These are phyloP conservation scores for Cystobasidium slooffiae DNA, from an alignment of 1,284 basidiomycete genomes.

Conservation along the genomic window DNA sequence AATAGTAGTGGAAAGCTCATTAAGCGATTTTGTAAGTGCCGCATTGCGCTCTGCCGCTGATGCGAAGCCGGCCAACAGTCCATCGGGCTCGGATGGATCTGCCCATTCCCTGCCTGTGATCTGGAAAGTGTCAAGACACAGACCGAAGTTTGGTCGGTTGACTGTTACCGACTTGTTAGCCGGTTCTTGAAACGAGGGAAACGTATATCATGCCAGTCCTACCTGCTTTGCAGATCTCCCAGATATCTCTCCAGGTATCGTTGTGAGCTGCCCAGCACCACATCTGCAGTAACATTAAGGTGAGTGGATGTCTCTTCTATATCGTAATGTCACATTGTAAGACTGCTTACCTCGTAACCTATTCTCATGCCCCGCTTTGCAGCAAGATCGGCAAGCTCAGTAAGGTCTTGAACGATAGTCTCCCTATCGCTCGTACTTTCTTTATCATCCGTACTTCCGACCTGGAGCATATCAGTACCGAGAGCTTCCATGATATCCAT, in stretches of 20 bases:
- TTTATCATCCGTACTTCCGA: conserved; percentile 33
- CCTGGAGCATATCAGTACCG: conserved; percentile 43
- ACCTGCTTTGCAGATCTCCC: conserved; percentile 47
- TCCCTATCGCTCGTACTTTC: conserved; percentile 36
- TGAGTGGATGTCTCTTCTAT: neutral
- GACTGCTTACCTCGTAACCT: conserved; percentile 42
- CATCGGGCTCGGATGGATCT: conserved; percentile 34
- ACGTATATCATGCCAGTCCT: neutral
- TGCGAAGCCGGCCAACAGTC: conserved; percentile 39
- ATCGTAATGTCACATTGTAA: neutral
- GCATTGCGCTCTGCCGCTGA: conserved; percentile 41
- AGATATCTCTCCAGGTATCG: conserved; percentile 44
- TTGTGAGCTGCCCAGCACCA: conserved; percentile 49
- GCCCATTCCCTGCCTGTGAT: conserved; percentile 47
- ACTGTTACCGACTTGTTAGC: conserved; percentile 8
- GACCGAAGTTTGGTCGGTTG: conserved; percentile 48
- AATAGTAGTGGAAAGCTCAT: conserved; percentile 37
- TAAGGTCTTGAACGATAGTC: conserved; percentile 34
- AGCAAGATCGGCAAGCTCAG: conserved; percentile 41
- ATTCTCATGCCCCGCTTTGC: conserved; percentile 42
- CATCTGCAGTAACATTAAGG: conserved; percentile 37
- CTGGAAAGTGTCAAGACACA: conserved; percentile 49
- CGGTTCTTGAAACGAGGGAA: conserved; percentile 4
- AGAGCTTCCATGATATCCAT: conserved; percentile 42
- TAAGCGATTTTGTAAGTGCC: conserved; percentile 42